Conservation (phyloP, 768 basidiomycete genomes). For the Mycena kentingensis region DNA sequence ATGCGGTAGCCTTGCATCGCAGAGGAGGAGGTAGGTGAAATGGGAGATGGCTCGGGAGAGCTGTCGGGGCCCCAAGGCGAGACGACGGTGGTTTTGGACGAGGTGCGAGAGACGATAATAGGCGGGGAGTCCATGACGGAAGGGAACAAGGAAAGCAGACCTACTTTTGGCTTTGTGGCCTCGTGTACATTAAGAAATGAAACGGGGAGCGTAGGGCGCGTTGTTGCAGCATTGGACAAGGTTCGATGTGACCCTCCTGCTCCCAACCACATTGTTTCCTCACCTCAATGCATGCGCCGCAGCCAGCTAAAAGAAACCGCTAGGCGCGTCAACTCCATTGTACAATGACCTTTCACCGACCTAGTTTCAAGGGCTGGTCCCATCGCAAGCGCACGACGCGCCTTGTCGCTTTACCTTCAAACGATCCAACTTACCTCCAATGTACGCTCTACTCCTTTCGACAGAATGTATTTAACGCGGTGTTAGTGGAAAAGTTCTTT, state of each 20-base stretch:
- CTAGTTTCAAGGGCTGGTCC: conserved; percentile 12
- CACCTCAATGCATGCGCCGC: no score
- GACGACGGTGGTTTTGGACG: conserved; percentile 23
- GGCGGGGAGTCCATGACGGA: conserved; percentile 12
- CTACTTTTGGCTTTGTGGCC: no score
- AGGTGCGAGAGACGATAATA: conserved; percentile 21
- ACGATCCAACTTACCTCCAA: conserved; percentile 13
- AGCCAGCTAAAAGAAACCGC: conserved; percentile 17
- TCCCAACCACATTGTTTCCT: no score
- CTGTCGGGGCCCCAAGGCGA: conserved; percentile 23
- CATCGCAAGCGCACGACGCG: conserved; percentile 13
- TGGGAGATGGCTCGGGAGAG: conserved; percentile 18
- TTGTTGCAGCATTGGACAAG: no score
- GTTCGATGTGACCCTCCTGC: no score
- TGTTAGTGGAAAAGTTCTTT: conserved; percentile 53
- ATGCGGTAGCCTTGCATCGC: conserved; percentile 48
- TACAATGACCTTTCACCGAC: conserved; percentile 9
- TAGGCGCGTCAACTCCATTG: background rate
- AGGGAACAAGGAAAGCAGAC: background rate
- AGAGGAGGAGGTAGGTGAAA: conserved; percentile 30
- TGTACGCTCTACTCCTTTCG: conserved; percentile 1
- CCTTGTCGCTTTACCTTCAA: conserved; percentile 15
- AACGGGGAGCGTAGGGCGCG: no score
- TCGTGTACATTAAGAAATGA: no score
- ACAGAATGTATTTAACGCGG: background rate